Evolutionary conservation across 805 yeast genomes (phyloP).

Genomic region (Wickerhamiella brachini): DNA sequence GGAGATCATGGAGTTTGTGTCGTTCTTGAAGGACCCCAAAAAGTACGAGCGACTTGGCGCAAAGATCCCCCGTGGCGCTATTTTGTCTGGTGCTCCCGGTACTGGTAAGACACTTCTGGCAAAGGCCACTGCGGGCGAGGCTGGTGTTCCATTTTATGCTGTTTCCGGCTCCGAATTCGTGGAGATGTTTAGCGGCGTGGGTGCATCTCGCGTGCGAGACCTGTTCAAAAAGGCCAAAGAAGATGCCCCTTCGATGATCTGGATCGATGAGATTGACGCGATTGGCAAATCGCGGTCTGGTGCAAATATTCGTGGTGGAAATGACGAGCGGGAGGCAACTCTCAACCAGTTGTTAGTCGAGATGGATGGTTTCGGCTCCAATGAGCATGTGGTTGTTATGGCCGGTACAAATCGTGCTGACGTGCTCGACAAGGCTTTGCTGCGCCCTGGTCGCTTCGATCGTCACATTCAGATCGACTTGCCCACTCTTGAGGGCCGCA

Average conservation of each 20-base stretch:
- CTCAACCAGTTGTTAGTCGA: slow-evolving; percentile 85
- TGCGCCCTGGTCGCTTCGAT: slow-evolving; percentile 93
- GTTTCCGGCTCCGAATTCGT: slow-evolving; percentile 92
- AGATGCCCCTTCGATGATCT: slow-evolving; percentile 80
- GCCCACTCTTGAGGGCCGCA: slow-evolving; percentile 83
- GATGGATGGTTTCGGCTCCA: slow-evolving; percentile 86
- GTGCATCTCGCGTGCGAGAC: slow-evolving; percentile 90
- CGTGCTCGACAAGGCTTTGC: slow-evolving; percentile 73
- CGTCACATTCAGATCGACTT: slow-evolving; percentile 75
- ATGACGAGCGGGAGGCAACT: slow-evolving; percentile 89
- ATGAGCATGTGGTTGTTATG: slow-evolving; percentile 81
- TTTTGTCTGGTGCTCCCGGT: slow-evolving; percentile 91
- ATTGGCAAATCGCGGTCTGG: slow-evolving; percentile 65
- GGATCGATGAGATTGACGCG: slow-evolving; percentile 92
- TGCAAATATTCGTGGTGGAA: slow-evolving; percentile 49
- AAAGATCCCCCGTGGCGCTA: slow-evolving; percentile 90
- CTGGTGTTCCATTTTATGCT: slow-evolving; percentile 82
- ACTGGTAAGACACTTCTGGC: slow-evolving; percentile 91
- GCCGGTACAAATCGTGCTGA: slow-evolving; percentile 95
- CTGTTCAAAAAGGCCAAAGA: slow-evolving; percentile 79
- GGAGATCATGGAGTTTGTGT: slow-evolving; percentile 91
- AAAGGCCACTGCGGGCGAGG: slow-evolving; percentile 94
- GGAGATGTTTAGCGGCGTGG: slow-evolving; percentile 96
- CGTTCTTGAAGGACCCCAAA: slow-evolving; percentile 69
- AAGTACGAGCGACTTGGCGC: slow-evolving; percentile 85